Conservation (phyloP, 148 eudicot genomes). For the Cornus florida region DNA sequence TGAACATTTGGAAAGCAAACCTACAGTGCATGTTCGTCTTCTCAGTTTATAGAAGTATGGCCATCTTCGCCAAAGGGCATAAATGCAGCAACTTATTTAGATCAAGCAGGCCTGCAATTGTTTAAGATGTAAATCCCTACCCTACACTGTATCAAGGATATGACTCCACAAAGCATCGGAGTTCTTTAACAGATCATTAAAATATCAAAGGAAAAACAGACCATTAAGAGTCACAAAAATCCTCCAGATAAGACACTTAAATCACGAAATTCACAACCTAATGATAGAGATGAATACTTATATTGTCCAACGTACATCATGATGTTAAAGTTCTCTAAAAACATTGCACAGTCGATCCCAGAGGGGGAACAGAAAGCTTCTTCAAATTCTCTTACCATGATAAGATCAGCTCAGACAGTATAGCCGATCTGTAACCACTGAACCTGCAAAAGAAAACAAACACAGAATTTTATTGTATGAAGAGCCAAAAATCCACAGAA, state of each 20-base stretch:
- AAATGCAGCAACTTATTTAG: not conserved
- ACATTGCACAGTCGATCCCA: constrained; percentile 20
- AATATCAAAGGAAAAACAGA: not conserved
- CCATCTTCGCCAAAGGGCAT: constrained; percentile 7
- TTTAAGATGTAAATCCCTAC: constrained; percentile 4
- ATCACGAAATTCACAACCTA: constrained; percentile 25
- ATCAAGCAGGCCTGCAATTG: constrained; percentile 10
- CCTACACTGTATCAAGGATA: constrained; percentile 4
- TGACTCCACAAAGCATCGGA: not conserved
- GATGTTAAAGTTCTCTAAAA: constrained; percentile 29
- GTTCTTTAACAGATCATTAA: not conserved
- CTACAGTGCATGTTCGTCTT: not conserved
- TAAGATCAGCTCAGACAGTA: constrained; percentile 10
- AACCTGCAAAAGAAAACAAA: constrained; percentile 70
- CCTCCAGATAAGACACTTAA: constrained; percentile 7
- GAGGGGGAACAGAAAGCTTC: constrained; percentile 21
- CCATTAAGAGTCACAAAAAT: constrained; percentile 6
- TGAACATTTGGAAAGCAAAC: constrained; percentile 5
- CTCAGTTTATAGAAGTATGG: not conserved
- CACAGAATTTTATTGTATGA: constrained; percentile 37
- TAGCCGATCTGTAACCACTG: constrained; percentile 31
- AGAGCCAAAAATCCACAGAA: constrained; percentile 30
- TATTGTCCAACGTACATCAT: constrained; percentile 41
- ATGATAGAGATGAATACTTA: constrained; percentile 16
- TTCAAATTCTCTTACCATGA: constrained; percentile 14